Evolutionary conservation across 1,284 basidiomycete genomes (phyloP), one percentile per base, ranked within the genome.

Genomic region (Tylopilus orsonianus): DNA sequence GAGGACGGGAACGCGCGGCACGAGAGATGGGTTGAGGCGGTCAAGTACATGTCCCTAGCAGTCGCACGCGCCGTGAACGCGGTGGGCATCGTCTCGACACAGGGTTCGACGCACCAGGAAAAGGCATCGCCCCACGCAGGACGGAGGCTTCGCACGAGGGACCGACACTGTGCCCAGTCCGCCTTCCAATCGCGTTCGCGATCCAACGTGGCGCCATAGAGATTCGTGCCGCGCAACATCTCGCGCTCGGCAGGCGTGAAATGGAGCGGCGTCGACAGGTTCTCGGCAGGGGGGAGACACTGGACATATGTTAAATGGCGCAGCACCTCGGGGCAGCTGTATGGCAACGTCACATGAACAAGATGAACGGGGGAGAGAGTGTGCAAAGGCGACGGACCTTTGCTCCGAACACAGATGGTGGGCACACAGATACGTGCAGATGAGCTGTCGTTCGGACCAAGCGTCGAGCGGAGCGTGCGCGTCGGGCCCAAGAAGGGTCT

Each of bases 1-100:
- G 83, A 81, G 0, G 91, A 94, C 0, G 92, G 90, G 62, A 96
- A 96, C 0, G 92, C 88, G 37, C 93, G 80, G 2, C 93, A 94
- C 0, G 90, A 90, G 35, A 92, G 73, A 60, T 90, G 85, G 0
- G 89, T 91, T 14, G 83, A 72, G 2, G 87, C 82, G 0, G 80
- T 75, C 4, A 87, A 71, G 61, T 89, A 94, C 14, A 69, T 63
- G 6, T 85, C 79, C 87, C 91, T 93, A 10, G 26, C 7, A 48
- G 12, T 37, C 35, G 29, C 33, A 10, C 12, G 34, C 10, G 37
- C 49, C 7, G n/a, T n/a, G 37, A 38, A 29, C 38, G 9, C n/a
- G 44, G 8, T 1, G 0, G 5, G 7, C 12, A 1, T 16, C 20
- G 24, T 24, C n/a, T 26, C 16, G 9, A 37, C 10, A 41, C 16